phyloP scores from a whole-genome alignment of 805 yeast genomes.

The Saccharomyces jurei region DNA sequence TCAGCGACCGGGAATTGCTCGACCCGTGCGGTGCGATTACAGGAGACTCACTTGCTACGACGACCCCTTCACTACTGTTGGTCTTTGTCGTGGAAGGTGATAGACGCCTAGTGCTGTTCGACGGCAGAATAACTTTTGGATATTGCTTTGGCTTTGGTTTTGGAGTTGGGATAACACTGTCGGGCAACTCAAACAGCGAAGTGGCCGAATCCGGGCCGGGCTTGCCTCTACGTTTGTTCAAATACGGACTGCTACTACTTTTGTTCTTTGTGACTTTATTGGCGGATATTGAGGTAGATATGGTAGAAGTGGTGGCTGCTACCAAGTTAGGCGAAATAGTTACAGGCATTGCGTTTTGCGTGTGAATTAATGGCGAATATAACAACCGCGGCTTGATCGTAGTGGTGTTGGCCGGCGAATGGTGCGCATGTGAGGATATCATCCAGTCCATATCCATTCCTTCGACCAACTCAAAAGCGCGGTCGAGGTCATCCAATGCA shows the following conservation, averaged over 20 bases:
- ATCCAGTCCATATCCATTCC: slow-evolving; percentile 9
- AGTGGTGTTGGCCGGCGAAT: neutral
- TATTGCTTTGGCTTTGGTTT: neutral
- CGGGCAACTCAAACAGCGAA: neutral
- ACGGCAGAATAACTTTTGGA: slow-evolving; percentile 7
- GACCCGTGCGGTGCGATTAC: neutral
- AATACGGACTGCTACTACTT: neutral
- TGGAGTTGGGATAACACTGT: neutral
- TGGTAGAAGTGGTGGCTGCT: neutral
- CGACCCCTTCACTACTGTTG: neutral
- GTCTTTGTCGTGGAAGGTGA: neutral
- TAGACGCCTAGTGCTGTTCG: neutral
- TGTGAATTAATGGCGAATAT: slow-evolving; percentile 1
- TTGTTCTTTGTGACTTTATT: neutral
- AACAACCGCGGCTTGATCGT: neutral
- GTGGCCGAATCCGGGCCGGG: neutral
- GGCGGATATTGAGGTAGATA: neutral
- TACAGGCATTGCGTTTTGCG: neutral
- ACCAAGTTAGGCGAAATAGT: neutral
- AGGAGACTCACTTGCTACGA: slow-evolving; percentile 1
- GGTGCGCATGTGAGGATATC: slow-evolving; percentile 1
- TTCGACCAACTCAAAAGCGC: neutral
- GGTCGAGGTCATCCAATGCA: neutral
- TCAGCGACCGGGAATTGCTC: slow-evolving; percentile 1
- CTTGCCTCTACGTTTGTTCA: neutral